Percentiles rank a stretch among this genome's conserved stretches.
phyloP scores from a whole-genome alignment of 768 basidiomycete species.

The Dacryopinax primogenitus region DNA sequence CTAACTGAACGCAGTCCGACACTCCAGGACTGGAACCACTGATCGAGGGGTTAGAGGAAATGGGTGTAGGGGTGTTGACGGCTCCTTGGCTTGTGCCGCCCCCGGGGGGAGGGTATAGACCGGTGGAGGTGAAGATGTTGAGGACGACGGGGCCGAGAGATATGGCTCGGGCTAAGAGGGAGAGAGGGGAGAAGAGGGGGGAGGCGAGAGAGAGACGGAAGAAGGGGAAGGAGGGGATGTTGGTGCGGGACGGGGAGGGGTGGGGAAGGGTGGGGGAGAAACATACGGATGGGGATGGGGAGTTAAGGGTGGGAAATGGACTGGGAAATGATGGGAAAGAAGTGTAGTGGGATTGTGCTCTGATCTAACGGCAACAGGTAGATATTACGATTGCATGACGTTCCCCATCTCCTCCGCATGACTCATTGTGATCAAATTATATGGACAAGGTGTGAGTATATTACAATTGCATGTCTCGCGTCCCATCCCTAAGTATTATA shows the following conservation, averaged over 20 bases:
- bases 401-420: too few species aligned
- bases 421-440: too few species aligned
- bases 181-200: constrained; percentile 38
- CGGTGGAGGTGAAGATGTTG: constrained; percentile 72
- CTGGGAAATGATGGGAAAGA: too few species aligned
- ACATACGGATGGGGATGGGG: too few species aligned
- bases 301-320: too few species aligned
- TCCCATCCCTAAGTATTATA: constrained; percentile 12
- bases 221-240: constrained; percentile 6
- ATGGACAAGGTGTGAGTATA: too few species aligned
- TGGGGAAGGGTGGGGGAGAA: background rate
- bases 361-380: too few species aligned
- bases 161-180: constrained; percentile 55
- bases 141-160: constrained; percentile 67
- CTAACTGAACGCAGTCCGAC: constrained; percentile 26
- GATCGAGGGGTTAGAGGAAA: constrained; percentile 32
- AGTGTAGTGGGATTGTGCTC: too few species aligned
- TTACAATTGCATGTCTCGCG: constrained; percentile 13
- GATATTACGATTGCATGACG: too few species aligned
- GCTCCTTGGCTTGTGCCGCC: constrained; percentile 50
- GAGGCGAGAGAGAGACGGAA: constrained; percentile 34
- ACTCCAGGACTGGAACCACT: constrained; percentile 32
- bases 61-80: constrained; percentile 35
- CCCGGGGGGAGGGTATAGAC: constrained; percentile 30
- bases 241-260: background rate